Percentiles rank a stretch among this genome's conserved stretches.
phyloP scores from a whole-genome alignment of 1,284 basidiomycete species.

The Cystobasidium sp. region DNA sequence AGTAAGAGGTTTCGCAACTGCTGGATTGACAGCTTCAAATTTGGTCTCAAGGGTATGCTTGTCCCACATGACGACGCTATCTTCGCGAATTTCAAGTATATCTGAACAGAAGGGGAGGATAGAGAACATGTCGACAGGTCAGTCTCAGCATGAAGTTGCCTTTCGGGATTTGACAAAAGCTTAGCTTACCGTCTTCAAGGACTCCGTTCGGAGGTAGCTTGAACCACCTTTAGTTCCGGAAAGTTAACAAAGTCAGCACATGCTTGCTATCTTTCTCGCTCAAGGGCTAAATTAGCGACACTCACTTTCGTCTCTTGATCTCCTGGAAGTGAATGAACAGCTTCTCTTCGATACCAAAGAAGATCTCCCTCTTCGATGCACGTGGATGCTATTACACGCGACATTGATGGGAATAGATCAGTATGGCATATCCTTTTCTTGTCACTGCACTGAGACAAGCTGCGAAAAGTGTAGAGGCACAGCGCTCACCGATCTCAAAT shows the following conservation, averaged over 20 bases:
- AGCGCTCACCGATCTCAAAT: constrained; percentile 13
- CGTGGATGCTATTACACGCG: constrained; percentile 12
- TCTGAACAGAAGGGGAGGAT: neutral
- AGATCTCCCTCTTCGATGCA: constrained; percentile 2
- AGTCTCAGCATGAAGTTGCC: neutral
- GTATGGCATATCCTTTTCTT: neutral
- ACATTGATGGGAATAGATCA: neutral
- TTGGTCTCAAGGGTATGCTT: constrained; percentile 16
- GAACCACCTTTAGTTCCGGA: constrained; percentile 5
- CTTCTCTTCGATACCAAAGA: constrained; percentile 28
- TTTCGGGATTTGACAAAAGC: neutral
- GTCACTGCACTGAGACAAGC: neutral
- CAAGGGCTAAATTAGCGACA: neutral
- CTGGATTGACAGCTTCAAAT: constrained; percentile 7
- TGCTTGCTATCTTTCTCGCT: neutral
- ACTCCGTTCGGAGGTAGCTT: constrained; percentile 9
- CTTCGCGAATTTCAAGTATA: constrained; percentile 7
- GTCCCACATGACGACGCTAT: constrained; percentile 25
- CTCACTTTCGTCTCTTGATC: constrained; percentile 19
- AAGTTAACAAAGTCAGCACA: neutral
- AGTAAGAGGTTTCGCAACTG: neutral
- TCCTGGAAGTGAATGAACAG: constrained; percentile 29
- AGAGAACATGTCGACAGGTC: neutral
- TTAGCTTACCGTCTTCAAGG: constrained; percentile 10
- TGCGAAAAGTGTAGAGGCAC: neutral